These are phyloP conservation scores for Ganoderma multipileum DNA, from an alignment of 1,284 basidiomycete species.

Conservation along the genomic window DNA sequence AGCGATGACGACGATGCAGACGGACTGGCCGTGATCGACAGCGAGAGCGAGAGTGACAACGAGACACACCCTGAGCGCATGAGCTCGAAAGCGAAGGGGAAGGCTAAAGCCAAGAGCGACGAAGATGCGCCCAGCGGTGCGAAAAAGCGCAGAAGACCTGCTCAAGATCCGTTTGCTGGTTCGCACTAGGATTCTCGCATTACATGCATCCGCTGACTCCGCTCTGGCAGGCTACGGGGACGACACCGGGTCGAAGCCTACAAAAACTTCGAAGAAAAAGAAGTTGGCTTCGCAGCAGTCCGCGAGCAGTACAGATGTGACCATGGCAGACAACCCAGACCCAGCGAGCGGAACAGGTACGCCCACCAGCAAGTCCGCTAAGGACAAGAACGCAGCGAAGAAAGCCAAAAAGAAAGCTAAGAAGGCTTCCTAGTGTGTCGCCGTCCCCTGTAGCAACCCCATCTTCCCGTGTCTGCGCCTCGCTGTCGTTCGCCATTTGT, in stretches of 20 bases:
- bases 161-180: constrained; percentile 73
- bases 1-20: constrained; percentile 51
- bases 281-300: constrained; percentile 17
- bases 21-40: constrained; percentile 48
- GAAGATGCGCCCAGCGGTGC: constrained; percentile 22
- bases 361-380: constrained; percentile 16
- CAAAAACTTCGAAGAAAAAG: constrained; percentile 25
- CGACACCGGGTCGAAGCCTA: constrained; percentile 12
- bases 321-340: constrained; percentile 17
- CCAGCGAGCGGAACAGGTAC: constrained; percentile 21
- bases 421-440: constrained; percentile 21
- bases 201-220: constrained; percentile 9
- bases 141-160: constrained; percentile 57
- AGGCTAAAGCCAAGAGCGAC: constrained; percentile 49
- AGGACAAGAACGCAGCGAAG: constrained; percentile 24
- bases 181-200: constrained; percentile 26
- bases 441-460: not conserved
- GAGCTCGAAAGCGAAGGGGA: constrained; percentile 43
- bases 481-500: not conserved
- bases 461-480: not conserved
- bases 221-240: constrained; percentile 42
- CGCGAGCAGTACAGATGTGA: constrained; percentile 19
- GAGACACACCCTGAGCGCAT: constrained; percentile 22
- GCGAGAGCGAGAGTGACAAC: constrained; percentile 29
- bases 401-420: constrained; percentile 38